A percentile compares a stretch with the other conserved stretches of the same genome.
These are phyloP conservation scores for Euclidium syriacum DNA, from an alignment of 345 rosid genomes.

Conservation along the genomic window DNA sequence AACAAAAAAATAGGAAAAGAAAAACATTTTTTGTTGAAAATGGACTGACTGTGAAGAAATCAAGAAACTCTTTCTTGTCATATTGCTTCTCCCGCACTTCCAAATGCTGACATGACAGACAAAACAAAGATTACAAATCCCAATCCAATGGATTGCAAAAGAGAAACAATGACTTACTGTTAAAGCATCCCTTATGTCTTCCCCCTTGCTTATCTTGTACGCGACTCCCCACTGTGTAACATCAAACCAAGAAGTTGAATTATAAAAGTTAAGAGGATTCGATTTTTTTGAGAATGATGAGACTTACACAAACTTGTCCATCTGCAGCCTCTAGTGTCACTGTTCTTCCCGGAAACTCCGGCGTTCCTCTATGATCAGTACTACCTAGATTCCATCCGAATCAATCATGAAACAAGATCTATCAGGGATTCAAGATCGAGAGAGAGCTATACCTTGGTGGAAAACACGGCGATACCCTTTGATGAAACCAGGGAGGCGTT, in stretches of 20 bases:
- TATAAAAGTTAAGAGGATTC: too few relatives aligned
- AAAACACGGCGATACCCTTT: constrained; percentile 79
- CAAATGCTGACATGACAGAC: constrained; percentile 47
- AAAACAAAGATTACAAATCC: neutral
- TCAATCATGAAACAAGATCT: neutral
- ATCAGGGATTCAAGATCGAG: too few relatives aligned
- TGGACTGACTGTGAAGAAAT: constrained; percentile 67
- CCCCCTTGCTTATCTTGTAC: constrained; percentile 64
- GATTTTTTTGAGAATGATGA: neutral
- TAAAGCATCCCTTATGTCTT: constrained; percentile 64
- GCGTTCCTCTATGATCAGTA: constrained; percentile 92
- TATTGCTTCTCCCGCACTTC: constrained; percentile 94
- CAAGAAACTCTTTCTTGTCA: constrained; percentile 72
- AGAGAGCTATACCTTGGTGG: constrained; percentile 71
- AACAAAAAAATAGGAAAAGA: too few relatives aligned
- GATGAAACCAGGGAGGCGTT: constrained; percentile 74
- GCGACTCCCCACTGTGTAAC: constrained; percentile 99
- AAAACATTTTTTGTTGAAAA: neutral
- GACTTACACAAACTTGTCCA: constrained; percentile 73
- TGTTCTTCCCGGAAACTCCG: constrained; percentile 78
- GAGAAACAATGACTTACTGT: constrained; percentile 38
- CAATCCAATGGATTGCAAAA: neutral
- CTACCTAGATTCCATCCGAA: constrained; percentile 46
- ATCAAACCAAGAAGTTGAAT: too few relatives aligned
- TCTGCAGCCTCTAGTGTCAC: constrained; percentile 70